phyloP scores from a whole-genome alignment of 352 stramenopile genomes.

The Pythium oligandrum region DNA sequence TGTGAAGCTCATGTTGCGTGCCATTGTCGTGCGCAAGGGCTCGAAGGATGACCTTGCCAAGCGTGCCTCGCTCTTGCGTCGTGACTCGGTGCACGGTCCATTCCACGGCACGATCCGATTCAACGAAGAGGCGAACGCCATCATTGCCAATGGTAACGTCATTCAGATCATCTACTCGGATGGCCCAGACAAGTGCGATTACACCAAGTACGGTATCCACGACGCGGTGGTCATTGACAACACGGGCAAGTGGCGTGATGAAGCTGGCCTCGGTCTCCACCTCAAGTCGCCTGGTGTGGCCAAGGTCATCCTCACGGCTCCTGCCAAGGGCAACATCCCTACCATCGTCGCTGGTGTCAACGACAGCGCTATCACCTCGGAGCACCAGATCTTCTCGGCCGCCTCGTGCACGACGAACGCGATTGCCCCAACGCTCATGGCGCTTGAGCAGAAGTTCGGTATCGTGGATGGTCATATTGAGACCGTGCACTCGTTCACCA shows the following conservation, averaged over 20 bases:
- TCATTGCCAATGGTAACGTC: conserved; percentile 85
- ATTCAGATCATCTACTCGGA: conserved; percentile 88
- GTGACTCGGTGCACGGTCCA: conserved; percentile 83
- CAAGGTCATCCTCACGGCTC: conserved; percentile 79
- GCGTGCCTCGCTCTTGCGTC: conserved; percentile 74
- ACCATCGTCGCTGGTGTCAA: conserved; percentile 84
- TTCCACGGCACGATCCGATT: conserved; percentile 83
- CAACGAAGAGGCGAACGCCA: conserved; percentile 80
- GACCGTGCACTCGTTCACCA: conserved; percentile 89
- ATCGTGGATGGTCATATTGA: conserved; percentile 84
- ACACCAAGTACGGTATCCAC: conserved; percentile 83
- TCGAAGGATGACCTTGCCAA: conserved; percentile 81
- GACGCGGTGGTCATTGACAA: conserved; percentile 89
- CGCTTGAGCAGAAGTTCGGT: conserved; percentile 78
- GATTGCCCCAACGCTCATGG: conserved; percentile 70
- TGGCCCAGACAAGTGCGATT: conserved; percentile 82
- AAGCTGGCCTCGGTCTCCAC: conserved; percentile 58
- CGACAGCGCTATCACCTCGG: conserved; percentile 50
- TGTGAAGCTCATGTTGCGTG: conserved; percentile 85
- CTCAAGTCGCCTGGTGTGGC: conserved; percentile 70
- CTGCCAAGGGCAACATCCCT: conserved; percentile 63
- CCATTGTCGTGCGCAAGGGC: conserved; percentile 84
- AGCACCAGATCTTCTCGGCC: conserved; percentile 66
- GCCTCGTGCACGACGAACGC: conserved; percentile 86
- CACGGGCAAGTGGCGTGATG: conserved; percentile 80